Percentiles rank a stretch among this genome's conserved stretches.
These are phyloP conservation scores for Coemansia guatemalensis DNA, from an alignment of 192 early-diverging fungal genomes.

Conservation along the genomic window DNA sequence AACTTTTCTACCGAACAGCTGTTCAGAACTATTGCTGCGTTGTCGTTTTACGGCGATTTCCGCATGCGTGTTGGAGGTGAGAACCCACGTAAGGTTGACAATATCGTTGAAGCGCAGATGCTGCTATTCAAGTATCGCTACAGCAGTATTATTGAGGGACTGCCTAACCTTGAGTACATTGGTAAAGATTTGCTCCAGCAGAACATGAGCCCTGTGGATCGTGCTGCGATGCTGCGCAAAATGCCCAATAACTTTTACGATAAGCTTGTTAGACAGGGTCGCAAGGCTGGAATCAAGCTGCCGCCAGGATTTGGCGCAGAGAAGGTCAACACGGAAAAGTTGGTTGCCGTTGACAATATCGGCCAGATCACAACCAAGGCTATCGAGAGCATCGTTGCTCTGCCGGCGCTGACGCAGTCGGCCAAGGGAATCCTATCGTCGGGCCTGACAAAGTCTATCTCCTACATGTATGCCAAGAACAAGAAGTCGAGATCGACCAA, in stretches of 20 bases:
- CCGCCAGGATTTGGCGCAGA: constrained; percentile 31
- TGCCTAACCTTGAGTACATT: constrained; percentile 50
- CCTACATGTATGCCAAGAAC: constrained; percentile 61
- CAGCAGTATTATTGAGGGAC: constrained; percentile 49
- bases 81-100: constrained; percentile 93
- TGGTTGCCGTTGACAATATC: constrained; percentile 40
- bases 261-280: constrained; percentile 52
- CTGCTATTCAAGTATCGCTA: constrained; percentile 52
- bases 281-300: constrained; percentile 34
- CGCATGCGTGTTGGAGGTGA: constrained; percentile 90
- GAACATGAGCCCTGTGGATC: constrained; percentile 60
- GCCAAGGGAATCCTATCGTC: constrained; percentile 91
- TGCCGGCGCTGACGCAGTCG: constrained; percentile 86
- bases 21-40: constrained; percentile 74
- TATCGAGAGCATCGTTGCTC: constrained; percentile 64
- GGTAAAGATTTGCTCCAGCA: constrained; percentile 56
- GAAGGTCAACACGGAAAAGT: constrained; percentile 29
- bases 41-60: constrained; percentile 93
- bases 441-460: constrained; percentile 63
- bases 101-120: constrained; percentile 82
- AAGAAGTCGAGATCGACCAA: constrained; percentile 21
- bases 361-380: constrained; percentile 49
- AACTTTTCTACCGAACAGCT: constrained; percentile 81
- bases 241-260: constrained; percentile 77
- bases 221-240: constrained; percentile 72